These are phyloP conservation scores for Populus tremula DNA, from an alignment of 345 rosid genomes.

Conservation along the genomic window DNA sequence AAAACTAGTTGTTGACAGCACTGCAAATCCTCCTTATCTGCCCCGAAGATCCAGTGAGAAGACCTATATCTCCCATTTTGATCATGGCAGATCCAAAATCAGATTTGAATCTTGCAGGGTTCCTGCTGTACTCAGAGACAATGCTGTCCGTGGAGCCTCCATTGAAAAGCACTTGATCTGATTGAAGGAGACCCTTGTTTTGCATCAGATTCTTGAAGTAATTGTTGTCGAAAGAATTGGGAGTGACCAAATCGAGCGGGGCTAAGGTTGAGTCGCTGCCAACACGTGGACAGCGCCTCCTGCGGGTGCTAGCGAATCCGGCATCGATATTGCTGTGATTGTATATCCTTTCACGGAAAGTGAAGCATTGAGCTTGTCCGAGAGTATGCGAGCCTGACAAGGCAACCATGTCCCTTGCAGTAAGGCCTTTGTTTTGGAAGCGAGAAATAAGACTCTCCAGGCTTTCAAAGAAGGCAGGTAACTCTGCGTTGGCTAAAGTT, in stretches of 20 bases:
- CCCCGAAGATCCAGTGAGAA: too few species aligned
- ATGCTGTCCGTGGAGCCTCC: background rate
- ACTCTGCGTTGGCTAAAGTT: conserved; percentile 18
- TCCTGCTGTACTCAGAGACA: background rate
- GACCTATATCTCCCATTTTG: too few species aligned
- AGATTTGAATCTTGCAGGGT: background rate
- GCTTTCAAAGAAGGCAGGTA: conserved; percentile 15
- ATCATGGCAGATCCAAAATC: too few species aligned
- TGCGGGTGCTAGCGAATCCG: background rate
- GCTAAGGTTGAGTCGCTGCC: background rate
- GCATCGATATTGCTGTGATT: background rate
- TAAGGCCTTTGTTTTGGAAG: conserved; percentile 29
- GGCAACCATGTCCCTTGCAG: conserved; percentile 34
- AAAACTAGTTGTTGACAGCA: too few species aligned
- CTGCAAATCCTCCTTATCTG: too few species aligned
- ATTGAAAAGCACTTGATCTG: background rate
- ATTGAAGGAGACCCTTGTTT: background rate
- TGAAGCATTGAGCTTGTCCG: conserved; percentile 7
- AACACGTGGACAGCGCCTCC: background rate
- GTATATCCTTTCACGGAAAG: conserved; percentile 1
- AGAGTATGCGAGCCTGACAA: conserved; percentile 14
- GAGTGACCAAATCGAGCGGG: background rate
- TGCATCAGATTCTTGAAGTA: conserved; percentile 3
- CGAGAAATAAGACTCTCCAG: conserved; percentile 17
- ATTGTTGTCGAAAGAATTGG: background rate